phyloP scores from a whole-genome alignment of 352 stramenopile species.

The Phytophthora multivora region DNA sequence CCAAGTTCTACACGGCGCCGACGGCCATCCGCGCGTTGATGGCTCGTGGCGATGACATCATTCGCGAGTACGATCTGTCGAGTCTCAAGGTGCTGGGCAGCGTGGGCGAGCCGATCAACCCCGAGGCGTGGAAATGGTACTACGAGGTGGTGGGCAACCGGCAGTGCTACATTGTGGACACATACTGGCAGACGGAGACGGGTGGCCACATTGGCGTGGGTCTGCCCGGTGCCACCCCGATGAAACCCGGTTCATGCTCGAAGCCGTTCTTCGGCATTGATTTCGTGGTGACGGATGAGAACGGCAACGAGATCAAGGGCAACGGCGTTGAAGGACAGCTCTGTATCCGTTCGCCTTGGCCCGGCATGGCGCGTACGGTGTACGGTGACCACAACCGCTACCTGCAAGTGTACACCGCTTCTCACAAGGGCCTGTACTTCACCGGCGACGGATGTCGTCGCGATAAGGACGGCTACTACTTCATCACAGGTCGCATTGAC shows the following conservation, averaged over 20 bases:
- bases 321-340: slow-evolving; percentile 93
- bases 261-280: slow-evolving; percentile 97
- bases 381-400: slow-evolving; percentile 96
- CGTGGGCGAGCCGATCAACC: slow-evolving; percentile 99
- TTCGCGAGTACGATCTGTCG: slow-evolving; percentile 69
- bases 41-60: slow-evolving; percentile 90
- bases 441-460: slow-evolving; percentile 88
- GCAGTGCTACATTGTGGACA: slow-evolving; percentile 94
- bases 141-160: slow-evolving; percentile 88
- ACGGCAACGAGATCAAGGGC: slow-evolving; percentile 88
- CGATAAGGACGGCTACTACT: slow-evolving; percentile 97
- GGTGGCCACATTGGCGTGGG: slow-evolving; percentile 95
- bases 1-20: slow-evolving; percentile 92
- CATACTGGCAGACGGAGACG: slow-evolving; percentile 98
- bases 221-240: slow-evolving; percentile 84
- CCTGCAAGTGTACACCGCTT: slow-evolving; percentile 95
- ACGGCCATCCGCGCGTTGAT: slow-evolving; percentile 98
- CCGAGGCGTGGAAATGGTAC: slow-evolving; percentile 96
- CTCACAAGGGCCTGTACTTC: slow-evolving; percentile 98
- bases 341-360: slow-evolving; percentile 95
- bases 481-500: slow-evolving; percentile 98
- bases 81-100: slow-evolving; percentile 94
- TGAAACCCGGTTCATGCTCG: slow-evolving; percentile 94
- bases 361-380: slow-evolving; percentile 95
- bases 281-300: slow-evolving; percentile 76